These are phyloP conservation scores for Schizophyllum commune DNA, from an alignment of 1,284 basidiomycete genomes.

Conservation along the genomic window DNA sequence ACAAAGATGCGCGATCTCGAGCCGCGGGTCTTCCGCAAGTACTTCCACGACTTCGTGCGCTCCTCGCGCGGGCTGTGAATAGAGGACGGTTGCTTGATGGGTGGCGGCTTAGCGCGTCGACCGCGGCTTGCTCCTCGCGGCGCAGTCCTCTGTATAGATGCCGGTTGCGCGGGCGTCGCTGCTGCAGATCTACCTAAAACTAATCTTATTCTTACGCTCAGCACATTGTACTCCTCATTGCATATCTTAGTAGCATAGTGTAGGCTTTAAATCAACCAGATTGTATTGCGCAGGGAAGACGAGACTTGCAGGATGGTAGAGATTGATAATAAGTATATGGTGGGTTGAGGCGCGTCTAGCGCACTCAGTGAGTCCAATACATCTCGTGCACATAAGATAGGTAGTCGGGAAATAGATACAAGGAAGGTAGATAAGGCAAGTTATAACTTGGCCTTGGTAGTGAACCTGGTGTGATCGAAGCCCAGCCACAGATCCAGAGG, in stretches of 20 bases:
- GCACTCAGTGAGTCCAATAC: too few relatives aligned
- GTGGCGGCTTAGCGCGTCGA: too few relatives aligned
- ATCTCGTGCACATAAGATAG: too few relatives aligned
- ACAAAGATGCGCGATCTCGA: constrained; percentile 74
- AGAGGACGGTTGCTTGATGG: not conserved
- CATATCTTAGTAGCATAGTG: not conserved
- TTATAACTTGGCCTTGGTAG: too few relatives aligned
- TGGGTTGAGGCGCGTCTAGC: too few relatives aligned
- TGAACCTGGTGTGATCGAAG: not conserved
- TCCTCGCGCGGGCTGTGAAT: constrained; percentile 37
- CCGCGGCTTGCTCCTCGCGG: too few relatives aligned
- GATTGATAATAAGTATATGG: too few relatives aligned
- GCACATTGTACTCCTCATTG: not conserved
- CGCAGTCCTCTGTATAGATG: not conserved
- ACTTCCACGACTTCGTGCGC: constrained; percentile 80
- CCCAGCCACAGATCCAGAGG: constrained; percentile 6
- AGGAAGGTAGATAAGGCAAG: too few relatives aligned
- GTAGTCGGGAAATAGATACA: too few relatives aligned
- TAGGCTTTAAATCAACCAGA: not conserved
- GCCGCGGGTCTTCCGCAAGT: constrained; percentile 80
- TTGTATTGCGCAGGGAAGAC: not conserved
- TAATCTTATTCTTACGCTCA: not conserved
- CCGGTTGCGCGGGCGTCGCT: not conserved
- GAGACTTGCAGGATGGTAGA: too few relatives aligned
- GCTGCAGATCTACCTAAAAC: not conserved